Conservation (phyloP, 192 early-diverging fungal genomes). For the Anaeromyces robustus region DNA sequence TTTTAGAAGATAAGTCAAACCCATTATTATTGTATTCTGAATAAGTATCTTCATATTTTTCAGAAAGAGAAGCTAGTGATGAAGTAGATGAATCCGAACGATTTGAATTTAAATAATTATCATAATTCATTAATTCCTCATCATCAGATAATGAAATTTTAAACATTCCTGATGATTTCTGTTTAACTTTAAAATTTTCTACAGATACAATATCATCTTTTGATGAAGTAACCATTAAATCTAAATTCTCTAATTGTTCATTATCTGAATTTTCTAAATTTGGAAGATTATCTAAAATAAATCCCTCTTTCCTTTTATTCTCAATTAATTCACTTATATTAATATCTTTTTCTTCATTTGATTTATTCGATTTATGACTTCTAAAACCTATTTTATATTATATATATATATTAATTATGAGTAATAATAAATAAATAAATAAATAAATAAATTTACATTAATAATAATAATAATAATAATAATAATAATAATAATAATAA, state of each 20-base stretch:
- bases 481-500: too few relatives aligned
- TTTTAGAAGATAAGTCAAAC: too few relatives aligned
- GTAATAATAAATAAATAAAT: too few relatives aligned
- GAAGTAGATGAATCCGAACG: background rate
- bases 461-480: too few relatives aligned
- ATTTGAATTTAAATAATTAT: background rate
- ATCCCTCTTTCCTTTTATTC: background rate
- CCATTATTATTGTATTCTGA: background rate
- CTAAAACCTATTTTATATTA: too few relatives aligned
- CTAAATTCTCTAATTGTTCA: background rate
- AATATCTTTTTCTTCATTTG: background rate
- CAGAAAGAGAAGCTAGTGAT: background rate
- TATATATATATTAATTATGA: too few relatives aligned
- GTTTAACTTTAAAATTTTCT: background rate
- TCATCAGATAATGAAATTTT: background rate
- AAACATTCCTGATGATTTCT: background rate
- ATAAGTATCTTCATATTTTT: background rate
- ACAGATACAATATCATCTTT: background rate
- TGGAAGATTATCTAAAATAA: too few relatives aligned
- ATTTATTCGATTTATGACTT: too few relatives aligned
- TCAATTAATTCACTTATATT: background rate
- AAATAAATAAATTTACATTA: too few relatives aligned
- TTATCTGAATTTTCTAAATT: background rate
- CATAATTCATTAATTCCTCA: background rate
- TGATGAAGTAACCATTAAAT: background rate